Percentiles rank a stretch among this genome's conserved stretches.
Conservation (phyloP, 1,284 basidiomycete species). For the Sporisorium iseilematis-ciliati region DNA sequence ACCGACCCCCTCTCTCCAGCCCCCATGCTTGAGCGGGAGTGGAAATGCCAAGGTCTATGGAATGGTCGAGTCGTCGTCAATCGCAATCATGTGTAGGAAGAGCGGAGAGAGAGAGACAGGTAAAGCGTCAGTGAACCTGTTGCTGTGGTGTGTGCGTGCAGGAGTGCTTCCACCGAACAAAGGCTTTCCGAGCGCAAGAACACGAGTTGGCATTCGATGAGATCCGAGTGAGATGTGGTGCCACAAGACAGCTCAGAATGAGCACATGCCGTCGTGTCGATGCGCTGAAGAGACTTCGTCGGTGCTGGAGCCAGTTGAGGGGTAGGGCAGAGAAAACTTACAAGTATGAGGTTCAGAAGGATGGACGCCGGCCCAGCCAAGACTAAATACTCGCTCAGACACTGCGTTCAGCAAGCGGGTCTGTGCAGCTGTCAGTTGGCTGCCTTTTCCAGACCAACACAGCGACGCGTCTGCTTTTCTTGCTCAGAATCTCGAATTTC, state of each 20-base stretch:
- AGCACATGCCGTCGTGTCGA: neutral
- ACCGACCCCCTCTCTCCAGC: slow-evolving; percentile 57
- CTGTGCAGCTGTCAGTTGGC: slow-evolving; percentile 7
- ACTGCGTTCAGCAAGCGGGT: slow-evolving; percentile 8
- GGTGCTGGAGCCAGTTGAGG: slow-evolving; percentile 15
- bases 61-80: slow-evolving; percentile 4
- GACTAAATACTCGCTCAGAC: slow-evolving; percentile 31
- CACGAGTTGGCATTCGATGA: neutral
- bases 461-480: slow-evolving; percentile 1
- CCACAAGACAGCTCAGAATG: neutral
- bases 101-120: slow-evolving; percentile 3
- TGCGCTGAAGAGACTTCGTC: slow-evolving; percentile 1
- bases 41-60: slow-evolving; percentile 58
- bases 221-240: slow-evolving; percentile 8
- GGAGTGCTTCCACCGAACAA: neutral
- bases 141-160: neutral
- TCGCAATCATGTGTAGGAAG: neutral
- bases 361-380: slow-evolving; percentile 1
- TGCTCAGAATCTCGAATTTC: slow-evolving; percentile 5
- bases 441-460: neutral
- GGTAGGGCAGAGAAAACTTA: slow-evolving; percentile 27
- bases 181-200: neutral
- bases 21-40: slow-evolving; percentile 57
- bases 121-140: neutral
- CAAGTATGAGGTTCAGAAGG: slow-evolving; percentile 38